Percentiles rank a stretch among this genome's conserved stretches.
Evolutionary conservation across 2,329 filamentous ascomycete species (phyloP).

Genomic region (Eutypella sp.): DNA sequence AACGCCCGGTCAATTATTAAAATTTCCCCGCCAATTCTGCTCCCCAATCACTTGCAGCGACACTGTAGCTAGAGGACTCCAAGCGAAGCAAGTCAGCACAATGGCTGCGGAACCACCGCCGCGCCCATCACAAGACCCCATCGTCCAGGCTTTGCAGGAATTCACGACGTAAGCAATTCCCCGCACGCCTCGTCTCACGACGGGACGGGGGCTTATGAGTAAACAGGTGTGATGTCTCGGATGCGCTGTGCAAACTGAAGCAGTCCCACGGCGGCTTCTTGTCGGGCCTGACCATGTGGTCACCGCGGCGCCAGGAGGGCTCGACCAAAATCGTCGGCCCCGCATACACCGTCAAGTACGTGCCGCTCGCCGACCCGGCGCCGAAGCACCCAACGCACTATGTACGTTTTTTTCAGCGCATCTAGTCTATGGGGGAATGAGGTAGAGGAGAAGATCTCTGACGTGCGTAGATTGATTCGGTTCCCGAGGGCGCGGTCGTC

Average conservation of each 20-base stretch:
- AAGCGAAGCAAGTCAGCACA: conserved; percentile 4
- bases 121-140: conserved; percentile 19
- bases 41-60: too few relatives aligned
- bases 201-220: not conserved
- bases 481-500: conserved; percentile 41
- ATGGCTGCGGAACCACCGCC: conserved; percentile 8
- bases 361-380: conserved; percentile 38
- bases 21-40: too few relatives aligned
- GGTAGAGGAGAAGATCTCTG: too few relatives aligned
- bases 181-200: not conserved
- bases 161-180: conserved; percentile 26
- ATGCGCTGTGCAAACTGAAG: conserved; percentile 46
- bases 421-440: too few relatives aligned
- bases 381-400: conserved; percentile 43
- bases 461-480: conserved; percentile 39
- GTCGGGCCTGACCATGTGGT: conserved; percentile 49
- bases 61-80: too few relatives aligned
- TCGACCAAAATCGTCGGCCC: conserved; percentile 49
- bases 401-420: too few relatives aligned
- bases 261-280: conserved; percentile 48
- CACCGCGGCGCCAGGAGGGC: conserved; percentile 45
- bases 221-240: conserved; percentile 44
- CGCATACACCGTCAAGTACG: conserved; percentile 51
- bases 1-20: too few relatives aligned
- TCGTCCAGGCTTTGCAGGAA: conserved; percentile 26